Evolutionary conservation across 176 grass and related monocot species (phyloP).

Genomic region (Oryza brachyantha): DNA sequence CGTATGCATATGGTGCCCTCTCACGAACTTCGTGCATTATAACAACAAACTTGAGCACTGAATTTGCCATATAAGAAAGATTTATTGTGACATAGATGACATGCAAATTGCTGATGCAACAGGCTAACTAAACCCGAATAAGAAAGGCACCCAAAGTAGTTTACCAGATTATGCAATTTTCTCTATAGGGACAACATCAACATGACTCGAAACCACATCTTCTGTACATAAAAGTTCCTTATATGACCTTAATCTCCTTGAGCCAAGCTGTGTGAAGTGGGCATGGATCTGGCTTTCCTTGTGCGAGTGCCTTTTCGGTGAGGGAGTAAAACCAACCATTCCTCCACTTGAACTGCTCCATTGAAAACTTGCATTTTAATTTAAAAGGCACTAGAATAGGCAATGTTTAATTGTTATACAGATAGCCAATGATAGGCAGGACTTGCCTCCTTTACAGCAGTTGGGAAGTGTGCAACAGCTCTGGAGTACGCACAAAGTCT

Average conservation of each 20-base stretch:
- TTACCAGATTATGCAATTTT: background rate
- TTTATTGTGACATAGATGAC: background rate
- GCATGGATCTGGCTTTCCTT: slow-evolving; percentile 74
- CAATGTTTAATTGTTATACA: background rate
- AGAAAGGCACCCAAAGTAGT: background rate
- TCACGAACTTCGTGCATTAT: background rate
- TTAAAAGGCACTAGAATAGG: background rate
- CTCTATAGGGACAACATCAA: slow-evolving; percentile 8
- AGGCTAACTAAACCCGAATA: background rate
- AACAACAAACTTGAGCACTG: background rate
- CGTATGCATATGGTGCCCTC: background rate
- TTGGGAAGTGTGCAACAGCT: slow-evolving; percentile 88
- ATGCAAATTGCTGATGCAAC: background rate
- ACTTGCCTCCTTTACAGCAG: slow-evolving; percentile 90
- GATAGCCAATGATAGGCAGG: background rate
- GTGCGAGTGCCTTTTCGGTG: slow-evolving; percentile 61
- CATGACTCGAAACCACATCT: background rate
- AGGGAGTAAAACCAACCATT: slow-evolving; percentile 93
- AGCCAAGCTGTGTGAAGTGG: slow-evolving; percentile 94
- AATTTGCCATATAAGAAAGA: background rate
- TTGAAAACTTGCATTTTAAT: slow-evolving; percentile 3
- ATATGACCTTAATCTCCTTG: slow-evolving; percentile 95
- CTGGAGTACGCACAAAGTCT: slow-evolving; percentile 80
- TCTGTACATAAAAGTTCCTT: slow-evolving; percentile 12
- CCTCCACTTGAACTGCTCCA: slow-evolving; percentile 90